Conservation (phyloP, 1,139 yeast species). For the Pichia sp. region DNA sequence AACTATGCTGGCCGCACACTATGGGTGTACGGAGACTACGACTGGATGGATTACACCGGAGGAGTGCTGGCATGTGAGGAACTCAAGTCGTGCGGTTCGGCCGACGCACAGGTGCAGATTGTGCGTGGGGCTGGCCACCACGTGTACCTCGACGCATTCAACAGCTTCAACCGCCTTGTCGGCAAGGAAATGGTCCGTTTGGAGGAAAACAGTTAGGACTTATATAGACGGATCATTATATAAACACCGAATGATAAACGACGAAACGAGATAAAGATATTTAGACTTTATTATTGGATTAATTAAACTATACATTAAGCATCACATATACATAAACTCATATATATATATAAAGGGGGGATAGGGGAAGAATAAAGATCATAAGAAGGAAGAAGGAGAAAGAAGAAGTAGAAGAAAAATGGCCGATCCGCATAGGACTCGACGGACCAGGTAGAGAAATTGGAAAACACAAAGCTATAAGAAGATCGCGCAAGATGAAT, state of each 20-base stretch:
- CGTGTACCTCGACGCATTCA: constrained; percentile 58
- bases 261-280: too few species aligned
- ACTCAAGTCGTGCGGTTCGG: constrained; percentile 33
- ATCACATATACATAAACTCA: background rate
- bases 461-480: background rate
- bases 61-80: constrained; percentile 44
- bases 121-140: constrained; percentile 67
- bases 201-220: too few species aligned
- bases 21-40: constrained; percentile 73
- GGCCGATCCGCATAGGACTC: too few species aligned
- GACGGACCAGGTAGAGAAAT: too few species aligned
- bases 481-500: background rate
- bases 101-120: constrained; percentile 33
- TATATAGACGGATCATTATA: too few species aligned
- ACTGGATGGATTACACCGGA: constrained; percentile 71
- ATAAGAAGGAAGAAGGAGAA: background rate
- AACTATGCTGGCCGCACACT: constrained; percentile 41
- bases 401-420: too few species aligned
- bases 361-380: background rate
- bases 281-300: background rate
- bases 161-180: constrained; percentile 48
- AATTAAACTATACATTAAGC: constrained; percentile 1
- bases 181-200: constrained; percentile 41
- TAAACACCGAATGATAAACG: too few species aligned
- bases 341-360: background rate